Conservation (phyloP, 495 filamentous ascomycete genomes). For the Aspergillus saccharolyticus region DNA sequence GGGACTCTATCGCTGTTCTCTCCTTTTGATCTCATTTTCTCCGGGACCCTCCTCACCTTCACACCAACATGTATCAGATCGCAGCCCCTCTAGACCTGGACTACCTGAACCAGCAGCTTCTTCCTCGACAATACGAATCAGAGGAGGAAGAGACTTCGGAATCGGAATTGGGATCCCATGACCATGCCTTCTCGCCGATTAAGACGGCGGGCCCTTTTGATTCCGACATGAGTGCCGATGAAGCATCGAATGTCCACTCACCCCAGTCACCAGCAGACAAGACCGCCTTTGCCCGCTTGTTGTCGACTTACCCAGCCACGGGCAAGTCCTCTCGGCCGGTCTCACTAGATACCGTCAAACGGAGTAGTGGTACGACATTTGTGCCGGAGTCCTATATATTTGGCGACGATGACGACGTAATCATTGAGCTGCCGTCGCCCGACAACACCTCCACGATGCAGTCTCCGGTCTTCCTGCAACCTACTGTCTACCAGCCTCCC, state of each 20-base stretch:
- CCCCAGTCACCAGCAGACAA: constrained; percentile 26
- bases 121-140: constrained; percentile 39
- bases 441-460: constrained; percentile 29
- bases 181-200: constrained; percentile 32
- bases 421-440: constrained; percentile 37
- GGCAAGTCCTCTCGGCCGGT: constrained; percentile 31
- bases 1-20: neutral
- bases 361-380: constrained; percentile 34
- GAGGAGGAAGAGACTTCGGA: constrained; percentile 44
- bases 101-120: constrained; percentile 33
- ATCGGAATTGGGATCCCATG: constrained; percentile 32
- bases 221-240: constrained; percentile 32
- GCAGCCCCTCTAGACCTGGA: constrained; percentile 27
- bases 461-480: constrained; percentile 32
- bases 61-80: constrained; percentile 30
- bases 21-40: constrained; percentile 2
- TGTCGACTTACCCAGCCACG: constrained; percentile 19
- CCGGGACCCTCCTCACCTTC: neutral
- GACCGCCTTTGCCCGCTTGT: constrained; percentile 13
- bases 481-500: constrained; percentile 30
- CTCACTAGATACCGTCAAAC: constrained; percentile 41
- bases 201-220: constrained; percentile 22
- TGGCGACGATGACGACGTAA: constrained; percentile 33
- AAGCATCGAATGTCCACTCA: constrained; percentile 21
- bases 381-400: constrained; percentile 33